Base-by-base conservation (phyloP, 2,329 filamentous ascomycete genomes). In the Akanthomyces uredinophilus region DNA sequence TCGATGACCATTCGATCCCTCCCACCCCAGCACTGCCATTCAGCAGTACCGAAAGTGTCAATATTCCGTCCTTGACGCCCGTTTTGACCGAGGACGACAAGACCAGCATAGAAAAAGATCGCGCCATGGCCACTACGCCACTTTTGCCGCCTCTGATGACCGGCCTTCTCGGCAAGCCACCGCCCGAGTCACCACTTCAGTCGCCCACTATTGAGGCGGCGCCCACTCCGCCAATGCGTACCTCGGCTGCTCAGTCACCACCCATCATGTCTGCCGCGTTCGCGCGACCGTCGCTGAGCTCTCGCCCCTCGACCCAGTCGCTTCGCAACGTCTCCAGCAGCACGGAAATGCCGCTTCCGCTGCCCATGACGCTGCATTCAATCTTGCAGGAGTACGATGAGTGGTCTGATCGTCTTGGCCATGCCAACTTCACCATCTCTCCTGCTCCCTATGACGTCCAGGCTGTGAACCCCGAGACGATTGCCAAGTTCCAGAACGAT, bases 371-470 rank as follows among this genome's bases (percentile, higher is more conserved):
- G 5, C 84, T 89, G 18, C 84, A 87, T 4, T 82, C 84, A 5
- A 85, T 92, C 65, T 78, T 87, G 37, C 85, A 89, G 61, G 85
- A 87, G 6, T 81, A 87, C 55, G 92, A 96, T 71, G 86, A 88
- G 67, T 97, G 94, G 94, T 89, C 91, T 1, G 85, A 89, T 70
- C 87, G 86, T 62, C 84, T 98, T 16, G 94, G 94, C 32, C 93
- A 98, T 72, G 93, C 93, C 66, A 96, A 98, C 77, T 97, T 96
- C 73, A 93, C 85, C 68, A 96, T 98, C 68, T 78, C 85, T 24
- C 93, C 93, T 0, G 85, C 88, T 71, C 94, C 93, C 0, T 96
- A 96, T 70, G 75, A 84, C 10, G 88, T 91, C 0, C 82, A 86
- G 18, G 71, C 71, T 3, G 84, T 85, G 65, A 86, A 89, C 66